Evolutionary conservation across 495 filamentous ascomycete genomes (phyloP).

Genomic region (Hamigera avellanea): DNA sequence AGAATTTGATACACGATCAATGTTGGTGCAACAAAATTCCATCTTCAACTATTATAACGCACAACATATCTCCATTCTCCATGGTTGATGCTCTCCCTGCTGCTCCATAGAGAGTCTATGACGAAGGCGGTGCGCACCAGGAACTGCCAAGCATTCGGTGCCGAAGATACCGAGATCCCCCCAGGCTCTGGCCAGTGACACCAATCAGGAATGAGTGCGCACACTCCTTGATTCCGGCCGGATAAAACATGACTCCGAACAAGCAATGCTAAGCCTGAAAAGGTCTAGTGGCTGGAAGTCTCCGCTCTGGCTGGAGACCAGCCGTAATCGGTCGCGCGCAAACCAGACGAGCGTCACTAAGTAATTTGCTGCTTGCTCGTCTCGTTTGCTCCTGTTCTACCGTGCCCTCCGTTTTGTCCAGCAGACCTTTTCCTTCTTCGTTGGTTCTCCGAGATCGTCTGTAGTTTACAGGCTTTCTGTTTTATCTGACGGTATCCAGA

Average conservation of each 20-base stretch:
- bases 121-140: slow-evolving; percentile 11
- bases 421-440: slow-evolving; percentile 1
- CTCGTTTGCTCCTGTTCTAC: slow-evolving; percentile 6
- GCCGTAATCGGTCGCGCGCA: slow-evolving; percentile 38
- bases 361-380: slow-evolving; percentile 3
- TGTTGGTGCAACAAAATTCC: too few relatives aligned
- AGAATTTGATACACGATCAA: too few relatives aligned
- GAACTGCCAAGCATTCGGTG: slow-evolving; percentile 3
- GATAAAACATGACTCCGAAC: too few relatives aligned
- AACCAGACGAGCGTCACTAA: slow-evolving; percentile 15
- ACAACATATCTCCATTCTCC: too few relatives aligned
- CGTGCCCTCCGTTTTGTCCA: slow-evolving; percentile 5
- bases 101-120: slow-evolving; percentile 7
- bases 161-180: too few relatives aligned
- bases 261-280: slow-evolving; percentile 8
- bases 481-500: neutral
- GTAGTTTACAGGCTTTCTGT: too few relatives aligned
- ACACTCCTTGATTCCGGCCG: too few relatives aligned
- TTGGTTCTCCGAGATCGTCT: neutral
- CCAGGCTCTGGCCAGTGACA: too few relatives aligned
- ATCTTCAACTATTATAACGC: too few relatives aligned
- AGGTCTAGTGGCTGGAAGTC: slow-evolving; percentile 24
- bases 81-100: too few relatives aligned
- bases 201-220: too few relatives aligned
- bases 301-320: slow-evolving; percentile 31